Conservation (phyloP, 305 asterid species). For the Fraxinus sp. region DNA sequence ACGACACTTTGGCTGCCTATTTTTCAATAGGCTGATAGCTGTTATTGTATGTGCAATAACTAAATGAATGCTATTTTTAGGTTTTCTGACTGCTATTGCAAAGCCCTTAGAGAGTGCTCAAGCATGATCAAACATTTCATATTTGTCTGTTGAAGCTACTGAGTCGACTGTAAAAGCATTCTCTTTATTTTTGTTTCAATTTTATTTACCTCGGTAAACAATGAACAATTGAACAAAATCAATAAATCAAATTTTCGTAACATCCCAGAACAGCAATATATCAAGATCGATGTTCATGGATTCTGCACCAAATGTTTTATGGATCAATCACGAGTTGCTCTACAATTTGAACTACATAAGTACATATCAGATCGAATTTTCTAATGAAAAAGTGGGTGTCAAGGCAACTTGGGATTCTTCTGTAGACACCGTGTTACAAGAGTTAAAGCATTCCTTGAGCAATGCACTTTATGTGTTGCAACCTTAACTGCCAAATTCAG, state of each 20-base stretch:
- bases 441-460: not conserved
- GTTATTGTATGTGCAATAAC: not conserved
- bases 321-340: not conserved
- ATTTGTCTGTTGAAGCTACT: not conserved
- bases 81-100: not conserved
- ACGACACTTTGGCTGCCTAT: not conserved
- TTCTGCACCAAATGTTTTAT: not conserved
- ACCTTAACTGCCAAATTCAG: not conserved
- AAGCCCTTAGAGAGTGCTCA: not conserved
- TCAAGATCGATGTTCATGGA: not conserved
- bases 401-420: not conserved
- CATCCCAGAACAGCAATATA: not conserved
- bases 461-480: not conserved
- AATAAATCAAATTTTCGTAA: not conserved
- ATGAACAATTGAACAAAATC: not conserved
- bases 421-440: not conserved
- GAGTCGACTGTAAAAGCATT: not conserved
- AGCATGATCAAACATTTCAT: not conserved
- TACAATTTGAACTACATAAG: not conserved
- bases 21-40: constrained; percentile 6
- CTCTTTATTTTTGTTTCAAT: not conserved
- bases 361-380: not conserved
- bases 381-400: not conserved
- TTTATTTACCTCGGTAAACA: not conserved
- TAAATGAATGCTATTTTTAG: not conserved